Conservation (phyloP, 208 protist species). For the Crithidia acanthocephali region DNA sequence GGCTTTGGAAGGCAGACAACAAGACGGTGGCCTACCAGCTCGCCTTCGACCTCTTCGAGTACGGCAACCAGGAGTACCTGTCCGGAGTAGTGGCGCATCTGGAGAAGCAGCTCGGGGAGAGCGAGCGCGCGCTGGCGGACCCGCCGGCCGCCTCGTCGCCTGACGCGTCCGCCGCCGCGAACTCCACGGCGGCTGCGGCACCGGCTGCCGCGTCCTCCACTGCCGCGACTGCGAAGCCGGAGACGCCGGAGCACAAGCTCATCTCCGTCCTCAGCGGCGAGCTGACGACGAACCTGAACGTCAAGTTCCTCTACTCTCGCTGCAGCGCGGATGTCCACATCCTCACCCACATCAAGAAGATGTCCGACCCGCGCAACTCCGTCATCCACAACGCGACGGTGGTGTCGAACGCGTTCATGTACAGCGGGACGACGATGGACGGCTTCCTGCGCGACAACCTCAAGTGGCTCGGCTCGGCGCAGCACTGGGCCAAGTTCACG, state of each 20-base stretch:
- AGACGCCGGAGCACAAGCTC: slow-evolving; percentile 60
- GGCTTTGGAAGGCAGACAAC: slow-evolving; percentile 70
- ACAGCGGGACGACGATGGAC: slow-evolving; percentile 98
- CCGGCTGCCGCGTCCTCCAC: background rate
- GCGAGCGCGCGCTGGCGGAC: slow-evolving; percentile 19
- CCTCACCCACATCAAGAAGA: slow-evolving; percentile 96
- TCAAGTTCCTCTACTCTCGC: slow-evolving; percentile 97
- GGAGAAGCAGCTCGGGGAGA: slow-evolving; percentile 23
- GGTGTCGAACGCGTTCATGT: slow-evolving; percentile 97
- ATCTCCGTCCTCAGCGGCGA: slow-evolving; percentile 85
- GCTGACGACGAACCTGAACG: slow-evolving; percentile 92
- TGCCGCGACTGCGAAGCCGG: slow-evolving; percentile 1
- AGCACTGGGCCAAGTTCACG: slow-evolving; percentile 98
- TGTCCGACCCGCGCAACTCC: slow-evolving; percentile 68
- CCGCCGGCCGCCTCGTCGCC: slow-evolving; percentile 18
- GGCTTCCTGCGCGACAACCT: slow-evolving; percentile 98
- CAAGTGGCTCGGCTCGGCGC: slow-evolving; percentile 95
- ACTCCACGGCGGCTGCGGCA: background rate
- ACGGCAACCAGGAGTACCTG: slow-evolving; percentile 91
- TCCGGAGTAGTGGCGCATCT: slow-evolving; percentile 60
- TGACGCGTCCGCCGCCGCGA: background rate
- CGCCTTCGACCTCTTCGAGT: slow-evolving; percentile 90
- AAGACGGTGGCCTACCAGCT: slow-evolving; percentile 83
- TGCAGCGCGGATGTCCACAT: slow-evolving; percentile 95
- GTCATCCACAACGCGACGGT: slow-evolving; percentile 96